A percentile compares a stretch with the other conserved stretches of the same genome.
phyloP scores from a whole-genome alignment of 2,329 filamentous ascomycete species.

The Colletotrichum sp. region DNA sequence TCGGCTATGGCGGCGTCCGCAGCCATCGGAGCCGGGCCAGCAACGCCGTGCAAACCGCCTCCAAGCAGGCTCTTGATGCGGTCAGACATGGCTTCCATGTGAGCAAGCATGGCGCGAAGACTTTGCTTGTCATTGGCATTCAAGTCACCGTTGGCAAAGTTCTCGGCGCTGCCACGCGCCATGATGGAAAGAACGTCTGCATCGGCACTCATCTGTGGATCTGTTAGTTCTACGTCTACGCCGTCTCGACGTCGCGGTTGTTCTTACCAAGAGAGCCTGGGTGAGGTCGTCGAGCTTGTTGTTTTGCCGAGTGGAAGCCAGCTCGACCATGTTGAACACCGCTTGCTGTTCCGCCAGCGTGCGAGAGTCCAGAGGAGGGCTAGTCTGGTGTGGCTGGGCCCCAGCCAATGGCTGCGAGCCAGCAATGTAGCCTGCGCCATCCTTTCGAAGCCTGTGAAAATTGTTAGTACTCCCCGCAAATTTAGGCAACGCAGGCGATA shows the following conservation, averaged over 20 bases:
- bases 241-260: neutral
- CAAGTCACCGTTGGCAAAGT: constrained; percentile 45
- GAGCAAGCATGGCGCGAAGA: constrained; percentile 53
- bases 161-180: constrained; percentile 49
- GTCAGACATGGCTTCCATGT: constrained; percentile 49
- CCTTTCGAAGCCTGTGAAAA: constrained; percentile 36
- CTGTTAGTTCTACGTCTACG: constrained; percentile 21
- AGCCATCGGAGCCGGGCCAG: neutral
- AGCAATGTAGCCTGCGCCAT: constrained; percentile 41
- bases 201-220: constrained; percentile 47
- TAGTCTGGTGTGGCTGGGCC: constrained; percentile 16
- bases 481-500: constrained; percentile 8
- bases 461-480: constrained; percentile 15
- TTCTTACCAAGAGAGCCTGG: constrained; percentile 65
- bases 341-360: constrained; percentile 69
- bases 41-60: neutral
- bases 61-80: constrained; percentile 46
- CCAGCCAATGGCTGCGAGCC: constrained; percentile 23
- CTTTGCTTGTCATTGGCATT: constrained; percentile 46
- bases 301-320: constrained; percentile 52
- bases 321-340: constrained; percentile 66
- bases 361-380: constrained; percentile 42
- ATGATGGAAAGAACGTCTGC: constrained; percentile 52
- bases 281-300: constrained; percentile 60
- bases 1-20: neutral